Percentiles rank a stretch among this genome's conserved stretches.
These are phyloP conservation scores for Drosera capensis DNA, from an alignment of 148 eudicot species.

Conservation along the genomic window DNA sequence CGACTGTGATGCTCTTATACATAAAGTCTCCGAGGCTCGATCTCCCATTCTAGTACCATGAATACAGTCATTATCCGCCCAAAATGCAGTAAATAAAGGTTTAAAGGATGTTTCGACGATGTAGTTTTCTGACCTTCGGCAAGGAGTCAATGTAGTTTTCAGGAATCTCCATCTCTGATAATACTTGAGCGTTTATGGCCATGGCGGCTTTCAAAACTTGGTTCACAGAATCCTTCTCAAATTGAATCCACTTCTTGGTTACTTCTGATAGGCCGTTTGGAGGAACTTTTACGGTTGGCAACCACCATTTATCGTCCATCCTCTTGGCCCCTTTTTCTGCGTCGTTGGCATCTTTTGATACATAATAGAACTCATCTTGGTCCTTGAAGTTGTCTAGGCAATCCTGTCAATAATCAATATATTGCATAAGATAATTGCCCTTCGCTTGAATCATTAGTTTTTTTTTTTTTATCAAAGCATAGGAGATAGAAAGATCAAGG, in stretches of 20 bases:
- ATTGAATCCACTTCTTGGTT: conserved; percentile 39
- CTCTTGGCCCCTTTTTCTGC: conserved; percentile 17
- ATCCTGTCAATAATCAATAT: conserved; percentile 19
- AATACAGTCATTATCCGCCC: too few relatives aligned
- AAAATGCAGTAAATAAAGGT: not conserved
- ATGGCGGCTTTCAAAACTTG: conserved; percentile 48
- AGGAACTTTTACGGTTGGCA: conserved; percentile 34
- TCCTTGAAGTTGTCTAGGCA: conserved; percentile 43
- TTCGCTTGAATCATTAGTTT: too few relatives aligned
- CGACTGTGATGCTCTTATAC: conserved; percentile 50
- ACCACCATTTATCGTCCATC: conserved; percentile 36
- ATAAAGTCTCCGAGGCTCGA: conserved; percentile 49
- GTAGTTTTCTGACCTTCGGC: conserved; percentile 26
- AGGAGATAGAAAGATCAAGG: not conserved
- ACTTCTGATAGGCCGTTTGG: conserved; percentile 26
- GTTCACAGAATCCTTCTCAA: conserved; percentile 39
- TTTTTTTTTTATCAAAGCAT: not conserved
- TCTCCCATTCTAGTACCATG: conserved; percentile 34
- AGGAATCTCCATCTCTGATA: conserved; percentile 40
- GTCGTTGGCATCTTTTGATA: conserved; percentile 26
- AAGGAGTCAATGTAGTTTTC: conserved; percentile 43
- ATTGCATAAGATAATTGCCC: not conserved
- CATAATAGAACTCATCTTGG: conserved; percentile 30
- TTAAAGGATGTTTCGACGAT: not conserved
- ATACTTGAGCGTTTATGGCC: conserved; percentile 43